Percentiles rank a stretch among this genome's conserved stretches.
phyloP scores from a whole-genome alignment of 1,284 basidiomycete species.

The Volvariella volvacea region DNA sequence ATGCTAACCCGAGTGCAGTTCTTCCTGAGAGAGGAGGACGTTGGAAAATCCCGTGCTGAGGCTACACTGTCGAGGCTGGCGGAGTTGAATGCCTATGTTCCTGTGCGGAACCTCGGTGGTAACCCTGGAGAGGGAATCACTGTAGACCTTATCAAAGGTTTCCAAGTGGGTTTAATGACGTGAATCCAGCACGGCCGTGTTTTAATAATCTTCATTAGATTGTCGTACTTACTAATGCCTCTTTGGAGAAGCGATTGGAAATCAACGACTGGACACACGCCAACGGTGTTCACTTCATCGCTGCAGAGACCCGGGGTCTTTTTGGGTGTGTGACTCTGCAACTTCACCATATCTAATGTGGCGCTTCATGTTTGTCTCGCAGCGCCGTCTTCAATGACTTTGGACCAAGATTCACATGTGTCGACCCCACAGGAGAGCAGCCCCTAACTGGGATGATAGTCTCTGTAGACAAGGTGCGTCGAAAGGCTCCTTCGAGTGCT shows the following conservation, averaged over 20 bases:
- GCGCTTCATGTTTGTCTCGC: slow-evolving; percentile 7
- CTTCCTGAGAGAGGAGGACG: slow-evolving; percentile 85
- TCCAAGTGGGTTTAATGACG: slow-evolving; percentile 62
- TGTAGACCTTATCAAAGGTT: slow-evolving; percentile 77
- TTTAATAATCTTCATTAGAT: slow-evolving; percentile 41
- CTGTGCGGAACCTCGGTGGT: slow-evolving; percentile 77
- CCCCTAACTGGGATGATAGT: slow-evolving; percentile 95
- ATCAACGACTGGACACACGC: slow-evolving; percentile 92
- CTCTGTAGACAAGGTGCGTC: slow-evolving; percentile 71
- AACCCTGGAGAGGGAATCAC: slow-evolving; percentile 66
- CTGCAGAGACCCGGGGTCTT: slow-evolving; percentile 89
- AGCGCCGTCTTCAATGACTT: slow-evolving; percentile 97
- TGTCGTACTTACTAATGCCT: slow-evolving; percentile 82
- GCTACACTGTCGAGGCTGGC: slow-evolving; percentile 88
- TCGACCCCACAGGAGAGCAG: slow-evolving; percentile 94
- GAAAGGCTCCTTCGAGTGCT: slow-evolving; percentile 1
- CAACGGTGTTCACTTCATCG: slow-evolving; percentile 88
- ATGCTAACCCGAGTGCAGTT: slow-evolving; percentile 50
- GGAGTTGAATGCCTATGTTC: slow-evolving; percentile 96
- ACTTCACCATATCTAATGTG: slow-evolving; percentile 5
- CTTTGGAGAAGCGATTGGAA: slow-evolving; percentile 82
- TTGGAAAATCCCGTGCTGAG: slow-evolving; percentile 84
- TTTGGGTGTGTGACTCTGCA: slow-evolving; percentile 71
- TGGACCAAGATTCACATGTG: slow-evolving; percentile 89
- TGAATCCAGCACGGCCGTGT: slow-evolving; percentile 3